phyloP scores from a whole-genome alignment of 768 basidiomycete genomes.

The Russula dissimulans region DNA sequence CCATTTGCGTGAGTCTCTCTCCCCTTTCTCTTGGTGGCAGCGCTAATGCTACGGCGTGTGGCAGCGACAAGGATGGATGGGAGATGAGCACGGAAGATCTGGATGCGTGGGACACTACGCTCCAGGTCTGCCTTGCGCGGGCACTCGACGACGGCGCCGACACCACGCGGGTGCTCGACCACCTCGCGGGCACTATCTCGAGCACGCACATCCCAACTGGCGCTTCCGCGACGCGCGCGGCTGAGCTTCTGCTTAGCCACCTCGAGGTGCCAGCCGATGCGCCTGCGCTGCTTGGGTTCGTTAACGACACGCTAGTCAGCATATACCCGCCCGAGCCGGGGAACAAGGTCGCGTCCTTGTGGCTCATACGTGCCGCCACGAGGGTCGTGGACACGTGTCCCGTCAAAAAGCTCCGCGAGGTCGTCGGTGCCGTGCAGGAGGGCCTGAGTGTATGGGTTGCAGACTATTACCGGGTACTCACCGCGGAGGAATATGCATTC shows the following conservation, averaged over 20 bases:
- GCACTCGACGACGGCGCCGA: conserved; percentile 57
- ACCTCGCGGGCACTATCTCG: conserved; percentile 41
- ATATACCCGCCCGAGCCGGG: conserved; percentile 58
- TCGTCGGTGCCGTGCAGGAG: conserved; percentile 45
- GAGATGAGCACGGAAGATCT: conserved; percentile 46
- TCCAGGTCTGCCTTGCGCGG: conserved; percentile 41
- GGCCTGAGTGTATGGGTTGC: conserved; percentile 53
- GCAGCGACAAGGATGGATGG: conserved; percentile 33
- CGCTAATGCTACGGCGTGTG: neutral
- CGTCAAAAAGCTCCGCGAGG: conserved; percentile 32
- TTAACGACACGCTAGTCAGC: conserved; percentile 48
- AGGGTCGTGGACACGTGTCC: conserved; percentile 50
- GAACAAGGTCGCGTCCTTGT: conserved; percentile 45
- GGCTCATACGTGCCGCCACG: conserved; percentile 52
- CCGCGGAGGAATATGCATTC: conserved; percentile 44
- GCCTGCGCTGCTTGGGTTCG: conserved; percentile 43
- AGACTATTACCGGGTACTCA: conserved; percentile 46
- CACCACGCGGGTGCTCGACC: conserved; percentile 42
- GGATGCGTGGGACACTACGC: conserved; percentile 49
- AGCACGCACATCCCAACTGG: conserved; percentile 32
- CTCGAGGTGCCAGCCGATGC: conserved; percentile 52
- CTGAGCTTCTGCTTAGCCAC: conserved; percentile 51
- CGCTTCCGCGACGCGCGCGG: conserved; percentile 41
- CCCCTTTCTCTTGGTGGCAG: neutral
- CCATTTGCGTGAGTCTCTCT: conserved; percentile 49